Base-by-base conservation (phyloP, 164 flowering plant genomes). In the Euptelea pleiosperma region DNA sequence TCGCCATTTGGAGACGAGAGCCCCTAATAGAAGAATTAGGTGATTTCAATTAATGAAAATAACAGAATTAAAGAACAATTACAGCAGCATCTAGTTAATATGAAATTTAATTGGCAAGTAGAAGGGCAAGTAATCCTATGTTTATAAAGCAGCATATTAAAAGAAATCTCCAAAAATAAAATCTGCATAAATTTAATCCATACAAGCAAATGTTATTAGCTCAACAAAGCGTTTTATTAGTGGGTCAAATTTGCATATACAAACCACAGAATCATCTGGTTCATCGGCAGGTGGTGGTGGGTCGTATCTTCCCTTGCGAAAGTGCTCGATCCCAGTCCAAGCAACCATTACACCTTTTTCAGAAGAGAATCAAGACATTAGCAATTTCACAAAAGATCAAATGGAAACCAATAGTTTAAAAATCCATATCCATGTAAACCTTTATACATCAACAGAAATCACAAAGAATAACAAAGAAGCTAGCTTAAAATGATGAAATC, bases 271-370 rank as follows among this genome's bases (percentile, higher is more conserved):
- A 77, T 92, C 90, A 47, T 89, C 96, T 35, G 89, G 91, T 65
- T 87, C 95, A 74, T 73, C 50, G 2, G 79, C 77, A 55, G 91
- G 86, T 8, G 98, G 96, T 26, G 98, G 98, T 52, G 95, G 93
- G 60, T 89, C 96, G 61, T 64, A 89, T 80, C 98, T 77, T 67
- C 98, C 96, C 67, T 80, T 35, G 21, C 83, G 73, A 33, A 85
- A 92, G 66, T 92, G 87, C 78, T 93, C 98, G 47, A 93, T 79
- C 50, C 97, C 98, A 52, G 98, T 82, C 98, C 98, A 93, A 59
- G 98, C 97, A 65, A 93, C 68, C 98, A 93, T 93, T 24, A 87
- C 96, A 70, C 97, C 98, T 93, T 57, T 15, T n/a, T 22, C 25
- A 61, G 14, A 62, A 15, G 16, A 55, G 37, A 58, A 42, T n/a